Base-by-base conservation (phyloP, 2,329 filamentous ascomycete species). In the Chalaropsis thielavioides region DNA sequence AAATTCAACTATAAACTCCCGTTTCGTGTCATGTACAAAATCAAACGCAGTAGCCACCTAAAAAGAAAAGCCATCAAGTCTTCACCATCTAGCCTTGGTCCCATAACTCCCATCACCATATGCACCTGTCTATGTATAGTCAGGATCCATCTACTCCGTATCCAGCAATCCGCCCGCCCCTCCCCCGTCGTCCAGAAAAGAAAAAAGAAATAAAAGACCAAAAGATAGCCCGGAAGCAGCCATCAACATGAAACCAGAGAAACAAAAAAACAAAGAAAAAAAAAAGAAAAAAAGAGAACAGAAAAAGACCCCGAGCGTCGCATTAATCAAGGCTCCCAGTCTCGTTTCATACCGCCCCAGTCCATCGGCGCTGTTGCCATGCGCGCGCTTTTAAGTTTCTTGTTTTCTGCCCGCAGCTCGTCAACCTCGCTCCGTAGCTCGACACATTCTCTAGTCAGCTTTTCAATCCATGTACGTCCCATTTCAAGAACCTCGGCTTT, bases 401-500 rank as follows among this genome's bases (percentile, higher is more conserved):
- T 64, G 49, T 59, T 64, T 35, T 64, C 62, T 31, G 49, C n/a
- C 13, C 51, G 62, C 35, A 64, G 31, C 22, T 59, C 17, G 10
- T 58, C 46, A 11, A 64, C 62, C 27, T 64, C 51, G 17, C 51
- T 56, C 15, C 51, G 44, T 41, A 76, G 68, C 56, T 70, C 70
- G 1, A 70, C 69, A 35, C 73, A 74, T 67, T 77, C 75, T 62
- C 72, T 70, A 69, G 77, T 75, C 11, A 79, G 71, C 7, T 71
- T 66, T 62, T 73, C 70, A 64, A 79, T 79, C 63, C 77, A 72
- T 56, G 75, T 72, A 41, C 76, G 72, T 0, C 77, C 77, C 68
- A 78, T 75, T 31, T 79, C 76, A n/a, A 78, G 72, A 44, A 78
- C 76, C 68, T 78, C 75, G 43, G 76, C 76, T 69, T 78, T 78